These are phyloP conservation scores for Alliaria petiolata DNA, from an alignment of 345 rosid genomes.

Conservation along the genomic window DNA sequence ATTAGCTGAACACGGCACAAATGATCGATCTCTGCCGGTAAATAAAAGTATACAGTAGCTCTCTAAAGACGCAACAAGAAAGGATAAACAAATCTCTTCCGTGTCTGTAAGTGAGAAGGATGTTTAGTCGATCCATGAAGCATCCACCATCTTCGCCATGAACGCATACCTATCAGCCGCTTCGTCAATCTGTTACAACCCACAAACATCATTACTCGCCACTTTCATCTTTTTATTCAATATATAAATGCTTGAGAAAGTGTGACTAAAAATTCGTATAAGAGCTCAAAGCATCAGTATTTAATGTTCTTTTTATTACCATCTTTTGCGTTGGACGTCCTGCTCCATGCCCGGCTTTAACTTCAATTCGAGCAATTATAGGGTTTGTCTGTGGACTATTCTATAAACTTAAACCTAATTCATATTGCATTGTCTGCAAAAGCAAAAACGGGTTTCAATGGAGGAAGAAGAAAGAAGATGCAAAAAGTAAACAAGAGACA, in stretches of 20 bases:
- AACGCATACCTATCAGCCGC: conserved; percentile 79
- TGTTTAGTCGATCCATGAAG: conserved; percentile 60
- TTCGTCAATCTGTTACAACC: conserved; percentile 63
- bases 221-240: neutral
- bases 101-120: neutral
- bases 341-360: conserved; percentile 93
- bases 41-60: neutral
- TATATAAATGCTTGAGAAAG: neutral
- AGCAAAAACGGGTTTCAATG: neutral
- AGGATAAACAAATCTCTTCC: neutral
- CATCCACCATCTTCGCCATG: conserved; percentile 76
- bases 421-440: conserved; percentile 81
- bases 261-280: neutral
- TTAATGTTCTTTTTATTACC: conserved; percentile 31
- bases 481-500: conserved; percentile 6
- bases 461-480: neutral
- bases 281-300: neutral
- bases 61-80: conserved; percentile 2
- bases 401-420: conserved; percentile 62
- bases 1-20: neutral
- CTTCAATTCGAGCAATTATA: conserved; percentile 76
- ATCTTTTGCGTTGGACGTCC: conserved; percentile 85
- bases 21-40: neutral
- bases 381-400: conserved; percentile 87
- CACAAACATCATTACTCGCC: conserved; percentile 10